Conservation (phyloP, 2,329 filamentous ascomycete genomes). For the Xylaria sp. region DNA sequence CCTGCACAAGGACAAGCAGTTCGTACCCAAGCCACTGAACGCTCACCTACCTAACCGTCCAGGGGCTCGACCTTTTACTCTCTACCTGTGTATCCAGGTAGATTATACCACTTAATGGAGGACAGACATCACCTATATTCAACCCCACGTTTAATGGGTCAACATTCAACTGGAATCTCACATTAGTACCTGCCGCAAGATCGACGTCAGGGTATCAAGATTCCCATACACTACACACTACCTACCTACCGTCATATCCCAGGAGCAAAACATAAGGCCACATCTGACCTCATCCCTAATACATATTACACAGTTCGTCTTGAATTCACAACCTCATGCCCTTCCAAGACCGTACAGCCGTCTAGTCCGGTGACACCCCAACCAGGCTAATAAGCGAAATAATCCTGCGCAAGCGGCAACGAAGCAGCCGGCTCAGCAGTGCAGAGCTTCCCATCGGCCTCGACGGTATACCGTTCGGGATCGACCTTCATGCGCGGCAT, state of each 20-base stretch:
- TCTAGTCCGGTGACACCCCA: background rate
- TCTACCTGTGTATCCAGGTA: no score
- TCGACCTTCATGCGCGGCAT: conserved; percentile 92
- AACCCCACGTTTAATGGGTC: background rate
- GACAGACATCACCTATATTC: background rate
- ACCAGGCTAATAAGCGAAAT: conserved; percentile 73
- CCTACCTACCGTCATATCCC: background rate
- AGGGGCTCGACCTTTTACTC: background rate
- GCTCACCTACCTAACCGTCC: no score
- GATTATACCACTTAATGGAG: background rate
- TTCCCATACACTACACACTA: background rate
- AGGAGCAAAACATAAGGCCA: background rate
- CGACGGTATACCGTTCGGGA: conserved; percentile 87
- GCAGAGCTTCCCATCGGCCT: conserved; percentile 82
- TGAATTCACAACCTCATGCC: background rate
- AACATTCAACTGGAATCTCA: background rate
- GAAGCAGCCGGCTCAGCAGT: conserved; percentile 75
- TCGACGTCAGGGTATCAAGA: background rate
- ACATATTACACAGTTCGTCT: background rate
- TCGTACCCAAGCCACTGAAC: background rate
- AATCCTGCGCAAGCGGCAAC: conserved; percentile 80
- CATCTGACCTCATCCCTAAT: background rate
- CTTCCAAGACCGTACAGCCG: background rate
- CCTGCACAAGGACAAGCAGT: background rate
- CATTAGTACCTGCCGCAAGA: background rate